Conservation (phyloP, 2,329 filamentous ascomycete genomes). For the Fusarium sacchari region DNA sequence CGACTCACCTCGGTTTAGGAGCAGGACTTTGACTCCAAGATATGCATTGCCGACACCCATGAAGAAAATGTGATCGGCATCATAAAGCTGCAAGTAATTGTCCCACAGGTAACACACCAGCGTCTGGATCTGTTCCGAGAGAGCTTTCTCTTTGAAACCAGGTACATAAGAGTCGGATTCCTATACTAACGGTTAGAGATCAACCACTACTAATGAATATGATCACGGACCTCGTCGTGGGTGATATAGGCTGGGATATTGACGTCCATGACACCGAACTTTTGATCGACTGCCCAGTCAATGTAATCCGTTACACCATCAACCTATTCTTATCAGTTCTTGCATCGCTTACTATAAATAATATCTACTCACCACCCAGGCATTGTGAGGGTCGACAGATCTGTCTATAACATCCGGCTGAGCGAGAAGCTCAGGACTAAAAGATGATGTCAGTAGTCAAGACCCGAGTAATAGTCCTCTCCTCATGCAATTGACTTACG, state of each 20-base stretch:
- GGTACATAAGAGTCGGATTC: slow-evolving; percentile 61
- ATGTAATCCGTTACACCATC: slow-evolving; percentile 85
- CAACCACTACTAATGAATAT: not conserved
- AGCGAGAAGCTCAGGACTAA: slow-evolving; percentile 73
- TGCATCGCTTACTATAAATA: not conserved
- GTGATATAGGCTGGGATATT: slow-evolving; percentile 86
- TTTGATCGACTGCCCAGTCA: slow-evolving; percentile 80
- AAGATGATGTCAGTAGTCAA: slow-evolving; percentile 17
- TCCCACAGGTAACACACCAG: slow-evolving; percentile 93
- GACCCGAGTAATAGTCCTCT: not conserved
- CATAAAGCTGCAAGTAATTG: slow-evolving; percentile 87
- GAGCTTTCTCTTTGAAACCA: slow-evolving; percentile 55
- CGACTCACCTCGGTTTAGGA: slow-evolving; percentile 75
- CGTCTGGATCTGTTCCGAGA: slow-evolving; percentile 73
- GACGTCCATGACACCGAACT: slow-evolving; percentile 88
- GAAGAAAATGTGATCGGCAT: slow-evolving; percentile 80
- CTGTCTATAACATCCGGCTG: slow-evolving; percentile 76
- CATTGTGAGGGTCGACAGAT: slow-evolving; percentile 82
- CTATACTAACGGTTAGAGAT: slow-evolving; percentile 42
- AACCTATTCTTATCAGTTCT: slow-evolving; percentile 63
- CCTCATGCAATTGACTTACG: slow-evolving; percentile 62
- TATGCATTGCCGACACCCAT: slow-evolving; percentile 93
- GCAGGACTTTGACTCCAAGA: slow-evolving; percentile 80
- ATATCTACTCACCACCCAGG: slow-evolving; percentile 77
- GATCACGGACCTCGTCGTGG: slow-evolving; percentile 63